Evolutionary conservation across 805 yeast genomes (phyloP), one percentile per base, ranked within the genome.

Genomic region (Phaffomyces thermotolerans): DNA sequence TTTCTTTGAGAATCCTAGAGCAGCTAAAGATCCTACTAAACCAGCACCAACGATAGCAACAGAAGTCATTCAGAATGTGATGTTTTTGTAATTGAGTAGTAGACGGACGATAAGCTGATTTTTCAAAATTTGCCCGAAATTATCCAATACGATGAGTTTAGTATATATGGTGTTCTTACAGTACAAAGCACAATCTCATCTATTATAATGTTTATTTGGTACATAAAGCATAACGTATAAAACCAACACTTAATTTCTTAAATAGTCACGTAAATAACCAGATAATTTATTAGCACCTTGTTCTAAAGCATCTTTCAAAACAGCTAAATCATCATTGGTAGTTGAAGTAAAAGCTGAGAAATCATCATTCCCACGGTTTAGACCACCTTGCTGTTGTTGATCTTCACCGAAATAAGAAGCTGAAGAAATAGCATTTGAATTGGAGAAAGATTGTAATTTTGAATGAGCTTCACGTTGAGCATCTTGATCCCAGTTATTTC

Each of bases 211-310:
- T 20, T 13, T 30, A n/a, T 30, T 30, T 30, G 8, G 5, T 25
- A 30, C n/a, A 30, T 17, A 9, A n/a, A n/a, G n/a, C n/a, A n/a
- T n/a, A n/a, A n/a, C n/a, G n/a, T n/a, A n/a, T n/a, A n/a, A 30
- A 30, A 30, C 4, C 8, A 32, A 3, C 9, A 23, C 17, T 29
- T 34, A 64, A 39, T 61, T 69, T 57, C 78, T 77, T 60, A 91
- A 68, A 57, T 86, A 88, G 59, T 91, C 97, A 57, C 98, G 78
- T 68, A 93, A 71, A 60, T 84, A 80, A 25, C 82, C 84, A 25
- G 95, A 87, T 44, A 91, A 70, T 65, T 86, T 89, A 59, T 81
- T 84, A 22, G 97, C 98, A 46, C 98, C 98, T 52, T 79, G 85
- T 65, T 91, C 98, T 50, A 93, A 74, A 14, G 89, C 96, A 63